Conservation (phyloP, 1,284 basidiomycete genomes). For the Puccinia polysora region DNA sequence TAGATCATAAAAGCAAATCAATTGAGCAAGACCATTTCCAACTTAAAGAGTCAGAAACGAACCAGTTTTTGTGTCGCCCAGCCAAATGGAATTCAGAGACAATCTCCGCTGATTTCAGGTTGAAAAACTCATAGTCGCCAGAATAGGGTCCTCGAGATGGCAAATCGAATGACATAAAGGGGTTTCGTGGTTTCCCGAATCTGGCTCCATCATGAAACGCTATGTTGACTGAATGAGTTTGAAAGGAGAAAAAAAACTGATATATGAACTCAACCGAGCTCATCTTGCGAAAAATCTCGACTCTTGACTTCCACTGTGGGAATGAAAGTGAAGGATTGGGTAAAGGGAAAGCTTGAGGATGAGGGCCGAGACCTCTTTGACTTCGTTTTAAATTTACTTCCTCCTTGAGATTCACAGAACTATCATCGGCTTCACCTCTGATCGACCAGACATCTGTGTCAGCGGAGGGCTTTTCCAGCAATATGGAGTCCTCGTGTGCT, state of each 20-base stretch:
- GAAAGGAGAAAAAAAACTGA: slow-evolving; percentile 25
- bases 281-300: slow-evolving; percentile 34
- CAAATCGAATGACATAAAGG: slow-evolving; percentile 16
- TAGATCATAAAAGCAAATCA: background rate
- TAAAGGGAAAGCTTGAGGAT: slow-evolving; percentile 38
- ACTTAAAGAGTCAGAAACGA: background rate
- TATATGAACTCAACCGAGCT: slow-evolving; percentile 40
- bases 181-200: slow-evolving; percentile 4
- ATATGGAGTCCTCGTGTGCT: slow-evolving; percentile 23
- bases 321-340: slow-evolving; percentile 11
- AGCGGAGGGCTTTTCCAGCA: slow-evolving; percentile 14
- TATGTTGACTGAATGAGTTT: slow-evolving; percentile 28
- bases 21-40: background rate
- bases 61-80: slow-evolving; percentile 8
- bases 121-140: slow-evolving; percentile 18
- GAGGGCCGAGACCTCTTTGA: background rate
- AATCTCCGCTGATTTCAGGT: slow-evolving; percentile 9
- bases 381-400: background rate
- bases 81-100: slow-evolving; percentile 16
- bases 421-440: slow-evolving; percentile 1
- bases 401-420: background rate
- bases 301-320: slow-evolving; percentile 31
- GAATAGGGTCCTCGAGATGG: background rate
- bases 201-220: slow-evolving; percentile 23
- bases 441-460: slow-evolving; percentile 8